phyloP scores from a whole-genome alignment of 208 protist species.

The Trypanosoma lewisi region DNA sequence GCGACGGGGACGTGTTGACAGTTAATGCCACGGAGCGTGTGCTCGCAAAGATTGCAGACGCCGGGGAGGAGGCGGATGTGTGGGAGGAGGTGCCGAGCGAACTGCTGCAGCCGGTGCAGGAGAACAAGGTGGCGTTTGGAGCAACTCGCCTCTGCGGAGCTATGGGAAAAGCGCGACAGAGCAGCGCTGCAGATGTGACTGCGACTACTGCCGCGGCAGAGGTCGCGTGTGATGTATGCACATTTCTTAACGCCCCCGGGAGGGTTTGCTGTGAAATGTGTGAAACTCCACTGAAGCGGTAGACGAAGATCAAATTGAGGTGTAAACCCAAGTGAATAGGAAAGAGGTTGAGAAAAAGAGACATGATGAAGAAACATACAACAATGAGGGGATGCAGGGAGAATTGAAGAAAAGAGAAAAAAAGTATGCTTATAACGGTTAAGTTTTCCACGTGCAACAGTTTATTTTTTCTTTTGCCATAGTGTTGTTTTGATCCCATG shows the following conservation, averaged over 20 bases:
- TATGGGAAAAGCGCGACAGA: neutral
- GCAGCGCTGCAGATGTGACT: neutral
- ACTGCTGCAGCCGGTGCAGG: conserved; percentile 30
- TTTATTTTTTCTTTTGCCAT: too few species aligned
- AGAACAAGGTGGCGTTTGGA: conserved; percentile 35
- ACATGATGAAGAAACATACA: neutral
- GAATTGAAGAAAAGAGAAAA: too few species aligned
- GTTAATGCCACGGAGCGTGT: conserved; percentile 49
- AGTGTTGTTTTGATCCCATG: too few species aligned
- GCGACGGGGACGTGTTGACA: conserved; percentile 58
- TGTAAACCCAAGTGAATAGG: too few species aligned
- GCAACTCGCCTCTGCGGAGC: conserved; percentile 40
- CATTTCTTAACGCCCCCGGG: conserved; percentile 65
- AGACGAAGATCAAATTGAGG: neutral
- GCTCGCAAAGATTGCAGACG: conserved; percentile 29
- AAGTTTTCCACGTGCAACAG: too few species aligned
- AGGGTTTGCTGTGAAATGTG: conserved; percentile 83
- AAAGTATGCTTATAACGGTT: too few species aligned
- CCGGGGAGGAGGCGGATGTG: conserved; percentile 32
- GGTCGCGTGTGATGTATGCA: conserved; percentile 63
- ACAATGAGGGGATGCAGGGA: too few species aligned
- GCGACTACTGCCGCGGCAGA: conserved; percentile 17
- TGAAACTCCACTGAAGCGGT: conserved; percentile 44
- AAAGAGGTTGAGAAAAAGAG: too few species aligned
- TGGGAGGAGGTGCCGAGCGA: conserved; percentile 63